Conservation (phyloP, 2,329 filamentous ascomycete genomes). For the Aspergillus jensenii region DNA sequence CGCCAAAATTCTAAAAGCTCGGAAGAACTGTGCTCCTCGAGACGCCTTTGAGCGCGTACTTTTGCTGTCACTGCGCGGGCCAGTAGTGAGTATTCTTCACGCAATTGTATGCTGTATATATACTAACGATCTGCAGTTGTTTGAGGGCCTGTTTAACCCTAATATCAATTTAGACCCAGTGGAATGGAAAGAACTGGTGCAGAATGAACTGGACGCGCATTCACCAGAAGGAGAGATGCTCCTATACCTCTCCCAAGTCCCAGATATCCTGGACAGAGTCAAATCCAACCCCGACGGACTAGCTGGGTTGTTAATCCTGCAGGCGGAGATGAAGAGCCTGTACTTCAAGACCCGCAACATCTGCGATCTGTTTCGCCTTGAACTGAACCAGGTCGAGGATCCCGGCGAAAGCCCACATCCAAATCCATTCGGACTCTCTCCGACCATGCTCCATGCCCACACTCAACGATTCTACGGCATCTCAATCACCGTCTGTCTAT, state of each 20-base stretch:
- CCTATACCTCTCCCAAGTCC: constrained; percentile 28
- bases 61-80: constrained; percentile 34
- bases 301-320: constrained; percentile 12
- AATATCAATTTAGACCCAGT: constrained; percentile 30
- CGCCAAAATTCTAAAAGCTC: constrained; percentile 35
- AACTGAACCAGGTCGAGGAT: constrained; percentile 14
- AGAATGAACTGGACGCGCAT: constrained; percentile 27
- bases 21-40: constrained; percentile 28
- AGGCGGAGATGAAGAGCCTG: constrained; percentile 22
- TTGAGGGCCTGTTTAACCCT: constrained; percentile 37
- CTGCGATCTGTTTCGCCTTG: constrained; percentile 15
- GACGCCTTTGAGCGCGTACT: constrained; percentile 37
- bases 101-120: background rate
- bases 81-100: constrained; percentile 26
- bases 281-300: constrained; percentile 12
- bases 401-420: background rate
- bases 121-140: constrained; percentile 23
- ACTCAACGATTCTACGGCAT: constrained; percentile 35
- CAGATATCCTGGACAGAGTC: constrained; percentile 29
- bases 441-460: constrained; percentile 26
- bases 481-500: constrained; percentile 28
- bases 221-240: constrained; percentile 34
- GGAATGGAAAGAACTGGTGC: constrained; percentile 37
- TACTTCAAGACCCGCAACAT: constrained; percentile 25
- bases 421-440: background rate